Percentiles rank a stretch among this genome's conserved stretches.
phyloP scores from a whole-genome alignment of 139 green algal species.

The Chlorella sp. region DNA sequence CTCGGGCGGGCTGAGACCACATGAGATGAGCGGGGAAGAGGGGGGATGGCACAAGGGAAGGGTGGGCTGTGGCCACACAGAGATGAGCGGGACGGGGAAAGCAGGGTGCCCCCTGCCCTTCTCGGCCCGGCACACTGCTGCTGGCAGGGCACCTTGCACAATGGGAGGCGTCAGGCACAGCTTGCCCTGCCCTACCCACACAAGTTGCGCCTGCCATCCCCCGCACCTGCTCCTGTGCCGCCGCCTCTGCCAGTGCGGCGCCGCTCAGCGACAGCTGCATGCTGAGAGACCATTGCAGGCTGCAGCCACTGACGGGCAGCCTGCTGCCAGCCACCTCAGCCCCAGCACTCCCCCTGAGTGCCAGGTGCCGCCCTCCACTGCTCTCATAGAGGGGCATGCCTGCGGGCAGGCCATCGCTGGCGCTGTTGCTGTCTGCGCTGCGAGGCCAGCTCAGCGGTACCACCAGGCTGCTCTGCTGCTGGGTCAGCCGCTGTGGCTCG shows the following conservation, averaged over 20 bases:
- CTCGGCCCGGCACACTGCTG: not conserved
- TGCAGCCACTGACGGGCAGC: not conserved
- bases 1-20: too few species aligned
- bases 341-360: not conserved
- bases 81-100: too few species aligned
- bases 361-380: not conserved
- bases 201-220: not conserved
- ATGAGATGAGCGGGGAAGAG: too few species aligned
- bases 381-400: not conserved
- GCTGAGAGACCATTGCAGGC: conserved; percentile 7
- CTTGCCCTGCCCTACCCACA: too few species aligned
- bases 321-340: not conserved
- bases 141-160: not conserved
- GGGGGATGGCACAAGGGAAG: too few species aligned
- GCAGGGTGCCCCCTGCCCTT: not conserved
- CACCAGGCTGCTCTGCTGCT: not conserved
- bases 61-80: not conserved
- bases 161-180: not conserved
- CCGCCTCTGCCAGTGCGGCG: not conserved
- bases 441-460: conserved; percentile 3
- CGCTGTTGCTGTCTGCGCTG: not conserved
- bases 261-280: not conserved
- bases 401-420: not conserved
- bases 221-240: not conserved
- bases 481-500: not conserved